phyloP scores from a whole-genome alignment of 352 stramenopile species.

The Blastocystis sp. region DNA sequence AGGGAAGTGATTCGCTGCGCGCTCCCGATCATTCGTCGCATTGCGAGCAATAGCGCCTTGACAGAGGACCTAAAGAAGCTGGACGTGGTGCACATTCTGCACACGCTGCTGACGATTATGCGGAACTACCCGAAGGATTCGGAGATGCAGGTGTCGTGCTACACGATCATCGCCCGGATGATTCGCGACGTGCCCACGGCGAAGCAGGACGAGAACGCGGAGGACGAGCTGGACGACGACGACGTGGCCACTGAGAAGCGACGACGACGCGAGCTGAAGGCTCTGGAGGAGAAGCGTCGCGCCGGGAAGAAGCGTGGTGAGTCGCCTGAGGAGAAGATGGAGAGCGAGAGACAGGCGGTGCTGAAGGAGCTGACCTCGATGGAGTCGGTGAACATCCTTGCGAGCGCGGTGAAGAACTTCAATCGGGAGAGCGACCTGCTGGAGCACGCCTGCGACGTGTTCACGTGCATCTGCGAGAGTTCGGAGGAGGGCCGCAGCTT shows the following conservation, averaged over 20 bases:
- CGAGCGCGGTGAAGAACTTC: constrained; percentile 30
- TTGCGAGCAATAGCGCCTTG: constrained; percentile 13
- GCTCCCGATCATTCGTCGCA: constrained; percentile 23
- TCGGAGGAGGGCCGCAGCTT: constrained; percentile 36
- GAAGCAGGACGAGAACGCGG: constrained; percentile 29
- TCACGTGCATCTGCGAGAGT: neutral
- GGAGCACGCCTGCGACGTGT: neutral
- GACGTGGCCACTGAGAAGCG: constrained; percentile 51
- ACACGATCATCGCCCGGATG: constrained; percentile 50
- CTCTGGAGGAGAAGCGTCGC: neutral
- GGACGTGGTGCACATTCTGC: constrained; percentile 53
- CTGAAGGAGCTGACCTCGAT: constrained; percentile 22
- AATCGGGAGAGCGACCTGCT: neutral
- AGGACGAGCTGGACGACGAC: constrained; percentile 47
- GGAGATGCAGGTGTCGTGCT: constrained; percentile 26
- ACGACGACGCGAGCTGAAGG: constrained; percentile 7
- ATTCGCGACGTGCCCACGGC: neutral
- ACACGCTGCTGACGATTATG: constrained; percentile 51
- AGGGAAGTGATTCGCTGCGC: constrained; percentile 27
- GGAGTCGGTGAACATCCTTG: constrained; percentile 33
- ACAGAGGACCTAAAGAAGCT: constrained; percentile 25
- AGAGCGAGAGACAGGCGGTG: neutral
- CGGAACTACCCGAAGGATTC: constrained; percentile 7
- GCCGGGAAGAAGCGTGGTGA: neutral
- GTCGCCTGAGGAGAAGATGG: neutral